Evolutionary conservation across 345 rosid genomes (phyloP), one percentile per base, ranked within the genome.

Genomic region (Hypericum perforatum): DNA sequence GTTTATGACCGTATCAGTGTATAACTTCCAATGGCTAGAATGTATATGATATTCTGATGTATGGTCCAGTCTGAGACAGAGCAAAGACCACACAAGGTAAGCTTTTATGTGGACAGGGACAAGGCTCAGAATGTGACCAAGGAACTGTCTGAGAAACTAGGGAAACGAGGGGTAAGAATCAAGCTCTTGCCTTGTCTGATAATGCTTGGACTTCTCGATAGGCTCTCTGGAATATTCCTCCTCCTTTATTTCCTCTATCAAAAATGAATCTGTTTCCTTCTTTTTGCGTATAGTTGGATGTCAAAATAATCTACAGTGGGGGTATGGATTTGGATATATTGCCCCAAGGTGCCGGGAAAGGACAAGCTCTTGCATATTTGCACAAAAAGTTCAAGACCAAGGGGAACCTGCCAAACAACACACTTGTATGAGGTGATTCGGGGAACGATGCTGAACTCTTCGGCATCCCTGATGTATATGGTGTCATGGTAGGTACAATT

Each of bases 321-420:
- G 97, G 97, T 44, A 82, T 84, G 82, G 98, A 88, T 69, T 76
- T 92, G 70, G 98, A 88, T 67, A 82, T 92, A 52, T 75, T 92
- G 51, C 87, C 97, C 43, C 87, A 80, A 82, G 94, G 95, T 73
- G 97, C 95, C n/a, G 98, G 98, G 36, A 92, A 92, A 78, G 98
- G 98, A 58, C 95, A 88, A 73, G 98, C 97, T 45, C 95, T 88
- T 59, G 91, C 95, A 0, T 92, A 85, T 72, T 71, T 92, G 63
- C 81, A 76, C 9, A 70, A 74, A 72, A 85, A 92, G 73, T 80
- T 92, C 14, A 82, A 77, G 69, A 47, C 65, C 52, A 86, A 77
- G 64, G 80, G 91, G 63, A 82, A 77, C 61, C 70, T 74, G 47
- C 99, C 99, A 43, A 42, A 16, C n/a, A 85, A 78, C 59, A 92